phyloP scores from a whole-genome alignment of 805 yeast species.

The Clavispora asparagi region DNA sequence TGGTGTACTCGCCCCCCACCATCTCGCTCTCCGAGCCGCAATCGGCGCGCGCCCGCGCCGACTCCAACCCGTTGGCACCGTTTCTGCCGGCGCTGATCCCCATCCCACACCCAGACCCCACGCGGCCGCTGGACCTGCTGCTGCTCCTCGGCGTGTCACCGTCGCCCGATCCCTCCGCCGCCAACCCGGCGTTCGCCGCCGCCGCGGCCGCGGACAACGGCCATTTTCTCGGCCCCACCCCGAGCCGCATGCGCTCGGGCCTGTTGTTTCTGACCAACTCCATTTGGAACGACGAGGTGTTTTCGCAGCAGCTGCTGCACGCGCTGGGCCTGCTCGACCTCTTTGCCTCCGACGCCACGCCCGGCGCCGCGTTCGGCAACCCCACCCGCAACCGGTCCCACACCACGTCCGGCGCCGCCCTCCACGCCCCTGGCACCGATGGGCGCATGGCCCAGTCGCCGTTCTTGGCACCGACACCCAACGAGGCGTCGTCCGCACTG shows the following conservation, averaged over 20 bases:
- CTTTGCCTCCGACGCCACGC: slow-evolving; percentile 15
- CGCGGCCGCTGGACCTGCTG: slow-evolving; percentile 4
- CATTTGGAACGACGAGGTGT: slow-evolving; percentile 53
- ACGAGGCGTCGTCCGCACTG: slow-evolving; percentile 25
- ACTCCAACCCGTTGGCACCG: slow-evolving; percentile 5
- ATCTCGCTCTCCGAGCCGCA: slow-evolving; percentile 5
- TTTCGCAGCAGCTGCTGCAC: slow-evolving; percentile 10
- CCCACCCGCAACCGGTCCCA: slow-evolving; percentile 40
- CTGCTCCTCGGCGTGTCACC: slow-evolving; percentile 10
- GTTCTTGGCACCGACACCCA: slow-evolving; percentile 17
- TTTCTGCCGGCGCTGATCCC: slow-evolving; percentile 1
- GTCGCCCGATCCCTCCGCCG: slow-evolving; percentile 4
- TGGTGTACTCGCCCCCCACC: slow-evolving; percentile 6
- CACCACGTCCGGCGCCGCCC: slow-evolving; percentile 40
- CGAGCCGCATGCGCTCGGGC: slow-evolving; percentile 47
- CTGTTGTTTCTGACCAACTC: slow-evolving; percentile 47
- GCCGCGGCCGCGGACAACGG: background rate
- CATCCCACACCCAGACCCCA: background rate
- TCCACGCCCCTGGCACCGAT: slow-evolving; percentile 13
- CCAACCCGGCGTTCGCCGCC: background rate
- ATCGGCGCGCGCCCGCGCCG: slow-evolving; percentile 5
- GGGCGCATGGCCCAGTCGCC: slow-evolving; percentile 21
- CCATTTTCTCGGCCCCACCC: slow-evolving; percentile 1
- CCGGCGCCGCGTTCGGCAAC: slow-evolving; percentile 1
- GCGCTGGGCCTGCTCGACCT: slow-evolving; percentile 9